These are phyloP conservation scores for Stagonosporopsis chrysanthemi DNA, from an alignment of 2,329 filamentous ascomycete genomes.

Conservation along the genomic window DNA sequence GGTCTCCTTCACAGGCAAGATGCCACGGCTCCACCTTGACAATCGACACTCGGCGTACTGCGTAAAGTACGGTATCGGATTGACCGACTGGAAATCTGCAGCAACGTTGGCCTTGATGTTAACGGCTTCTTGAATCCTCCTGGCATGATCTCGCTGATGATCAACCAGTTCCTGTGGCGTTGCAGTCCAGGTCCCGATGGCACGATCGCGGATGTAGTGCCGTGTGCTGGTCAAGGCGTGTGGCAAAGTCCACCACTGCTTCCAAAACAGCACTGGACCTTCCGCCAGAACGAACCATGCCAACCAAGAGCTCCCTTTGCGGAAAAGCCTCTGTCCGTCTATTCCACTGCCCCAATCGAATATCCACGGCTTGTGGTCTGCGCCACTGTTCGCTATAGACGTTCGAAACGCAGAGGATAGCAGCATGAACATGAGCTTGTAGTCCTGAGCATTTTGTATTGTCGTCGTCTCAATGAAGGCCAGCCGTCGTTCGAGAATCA, in stretches of 20 bases:
- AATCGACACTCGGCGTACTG: constrained; percentile 30
- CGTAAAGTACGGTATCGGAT: constrained; percentile 34
- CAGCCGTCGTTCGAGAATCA: constrained; percentile 30
- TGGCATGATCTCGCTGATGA: constrained; percentile 31
- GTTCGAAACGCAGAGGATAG: constrained; percentile 40
- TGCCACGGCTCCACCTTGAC: constrained; percentile 13
- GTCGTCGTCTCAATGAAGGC: constrained; percentile 31
- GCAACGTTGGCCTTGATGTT: constrained; percentile 25
- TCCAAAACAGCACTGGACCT: constrained; percentile 42
- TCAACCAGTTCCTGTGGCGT: constrained; percentile 25
- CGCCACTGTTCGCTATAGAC: constrained; percentile 33
- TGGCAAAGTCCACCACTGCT: constrained; percentile 40
- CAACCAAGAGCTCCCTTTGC: constrained; percentile 41
- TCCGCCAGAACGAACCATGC: constrained; percentile 44
- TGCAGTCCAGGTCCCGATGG: constrained; percentile 30
- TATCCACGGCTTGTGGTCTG: constrained; percentile 35
- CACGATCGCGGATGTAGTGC: constrained; percentile 40
- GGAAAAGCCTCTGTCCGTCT: constrained; percentile 33
- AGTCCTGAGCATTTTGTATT: constrained; percentile 33
- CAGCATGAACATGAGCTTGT: constrained; percentile 42
- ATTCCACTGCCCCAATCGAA: constrained; percentile 42
- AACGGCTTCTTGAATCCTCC: constrained; percentile 30
- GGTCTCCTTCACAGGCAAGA: constrained; percentile 24
- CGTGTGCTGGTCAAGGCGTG: constrained; percentile 21
- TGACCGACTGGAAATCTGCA: constrained; percentile 23